Base-by-base conservation (phyloP, 1,139 yeast species). In the Pichia sp. region DNA sequence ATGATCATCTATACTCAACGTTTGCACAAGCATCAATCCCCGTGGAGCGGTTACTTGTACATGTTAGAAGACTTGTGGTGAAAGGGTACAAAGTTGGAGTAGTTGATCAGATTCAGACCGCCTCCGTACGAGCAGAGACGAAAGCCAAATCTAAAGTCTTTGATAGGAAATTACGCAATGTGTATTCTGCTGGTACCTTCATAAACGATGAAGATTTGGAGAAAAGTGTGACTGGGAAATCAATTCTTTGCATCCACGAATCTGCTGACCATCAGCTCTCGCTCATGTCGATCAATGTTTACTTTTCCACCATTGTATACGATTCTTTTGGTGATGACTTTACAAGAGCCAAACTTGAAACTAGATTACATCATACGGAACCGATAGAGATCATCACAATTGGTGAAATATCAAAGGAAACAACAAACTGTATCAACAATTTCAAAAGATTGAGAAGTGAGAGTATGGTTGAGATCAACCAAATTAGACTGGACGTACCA, bases 11-110 rank as follows among this genome's bases (percentile, higher is more conserved):
- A 21, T 72, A 71, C 49, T 74, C 72, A 36, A 69, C 76, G 34
- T 80, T 85, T 51, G 87, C 95, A 0, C 82, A 85, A 49, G 82
- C 94, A 43, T 79, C 93, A 7, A 80, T 91, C 31, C 97, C 96
- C 0, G 84, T 80, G 37, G 74, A 67, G 25, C 63, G 91, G 41
- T 63, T 91, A 9, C 82, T 81, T 46, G 68, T 82, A 20, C 88
- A 87, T 56, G 63, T 88, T 32, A 82, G 82, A 52, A 63, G 87
- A 38, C 55, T 84, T 5, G 58, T 84, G 9, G 72, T 67, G 30
- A 64, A 64, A 35, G 88, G 88, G 0, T 59, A 72, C 35, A 88
- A 83, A 53, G 87, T 91, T 4, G 97, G 94, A 0, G 76, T 91
- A 1, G 93, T 88, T 0, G 80, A 82, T 50, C 98, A 91, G 53